Evolutionary conservation across 2,329 filamentous ascomycete species (phyloP).

Genomic region (Beauveria bassiana): DNA sequence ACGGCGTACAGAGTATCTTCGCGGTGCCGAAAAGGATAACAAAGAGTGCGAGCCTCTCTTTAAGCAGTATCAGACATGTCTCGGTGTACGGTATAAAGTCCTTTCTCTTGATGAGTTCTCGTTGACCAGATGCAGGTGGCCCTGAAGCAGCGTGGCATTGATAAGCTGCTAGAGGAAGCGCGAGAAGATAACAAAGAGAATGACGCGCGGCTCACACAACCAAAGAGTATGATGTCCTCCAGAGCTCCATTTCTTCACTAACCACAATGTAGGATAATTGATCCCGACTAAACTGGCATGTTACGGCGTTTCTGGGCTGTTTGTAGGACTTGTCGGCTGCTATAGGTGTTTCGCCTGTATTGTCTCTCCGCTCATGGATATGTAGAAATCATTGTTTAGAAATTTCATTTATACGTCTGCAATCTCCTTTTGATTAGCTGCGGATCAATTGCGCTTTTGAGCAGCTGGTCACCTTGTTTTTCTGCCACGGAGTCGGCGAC

Average conservation of each 20-base stretch:
- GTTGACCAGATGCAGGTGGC: conserved; percentile 51
- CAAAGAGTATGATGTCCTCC: conserved; percentile 30
- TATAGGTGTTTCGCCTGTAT: background rate
- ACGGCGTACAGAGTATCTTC: conserved; percentile 65
- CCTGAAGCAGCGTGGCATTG: conserved; percentile 82
- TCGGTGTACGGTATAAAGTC: conserved; percentile 54
- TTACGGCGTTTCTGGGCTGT: background rate
- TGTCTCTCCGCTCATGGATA: conserved; percentile 7
- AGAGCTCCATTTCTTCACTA: conserved; percentile 34
- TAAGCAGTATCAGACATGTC: conserved; percentile 78
- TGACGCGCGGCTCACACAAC: conserved; percentile 49
- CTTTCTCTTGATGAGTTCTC: background rate
- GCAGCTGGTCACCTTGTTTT: background rate
- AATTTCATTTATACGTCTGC: background rate
- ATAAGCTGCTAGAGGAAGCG: conserved; percentile 86
- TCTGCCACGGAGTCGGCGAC: background rate
- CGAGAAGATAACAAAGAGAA: conserved; percentile 84
- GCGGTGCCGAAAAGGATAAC: conserved; percentile 73
- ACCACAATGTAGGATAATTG: background rate
- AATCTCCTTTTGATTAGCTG: background rate
- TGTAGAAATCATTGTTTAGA: background rate
- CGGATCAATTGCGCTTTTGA: background rate
- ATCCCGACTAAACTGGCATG: conserved; percentile 25
- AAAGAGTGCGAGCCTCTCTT: conserved; percentile 81
- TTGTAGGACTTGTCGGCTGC: background rate